phyloP scores from a whole-genome alignment of 2,329 filamentous ascomycete species.

The Diaporthe helianthi region DNA sequence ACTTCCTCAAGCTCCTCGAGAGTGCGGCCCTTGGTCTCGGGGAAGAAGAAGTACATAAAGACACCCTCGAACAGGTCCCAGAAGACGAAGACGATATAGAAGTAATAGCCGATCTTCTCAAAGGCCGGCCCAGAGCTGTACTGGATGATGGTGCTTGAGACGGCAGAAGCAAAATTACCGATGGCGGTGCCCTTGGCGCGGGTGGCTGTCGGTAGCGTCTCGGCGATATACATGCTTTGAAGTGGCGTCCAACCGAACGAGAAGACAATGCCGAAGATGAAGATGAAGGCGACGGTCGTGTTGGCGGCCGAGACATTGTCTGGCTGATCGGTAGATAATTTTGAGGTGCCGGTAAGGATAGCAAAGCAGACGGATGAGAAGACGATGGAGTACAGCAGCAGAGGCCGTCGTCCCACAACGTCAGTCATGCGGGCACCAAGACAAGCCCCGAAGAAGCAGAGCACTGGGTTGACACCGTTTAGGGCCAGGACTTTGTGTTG shows the following conservation, averaged over 20 bases:
- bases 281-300: slow-evolving; percentile 58
- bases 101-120: slow-evolving; percentile 51
- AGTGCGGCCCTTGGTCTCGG: slow-evolving; percentile 55
- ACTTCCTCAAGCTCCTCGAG: slow-evolving; percentile 63
- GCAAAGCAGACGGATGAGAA: slow-evolving; percentile 56
- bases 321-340: slow-evolving; percentile 48
- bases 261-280: slow-evolving; percentile 59
- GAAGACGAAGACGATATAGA: slow-evolving; percentile 54
- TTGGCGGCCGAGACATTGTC: slow-evolving; percentile 48
- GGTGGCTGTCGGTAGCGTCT: slow-evolving; percentile 53
- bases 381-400: slow-evolving; percentile 56
- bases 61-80: slow-evolving; percentile 52
- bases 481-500: slow-evolving; percentile 56
- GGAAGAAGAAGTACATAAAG: slow-evolving; percentile 58
- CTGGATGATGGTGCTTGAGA: slow-evolving; percentile 50
- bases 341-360: slow-evolving; percentile 56
- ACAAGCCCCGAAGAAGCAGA: slow-evolving; percentile 58
- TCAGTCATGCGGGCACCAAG: slow-evolving; percentile 64
- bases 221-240: slow-evolving; percentile 57
- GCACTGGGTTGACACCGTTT: slow-evolving; percentile 60
- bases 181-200: slow-evolving; percentile 54
- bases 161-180: slow-evolving; percentile 50
- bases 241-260: slow-evolving; percentile 59
- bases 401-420: slow-evolving; percentile 62
- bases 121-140: slow-evolving; percentile 54